Evolutionary conservation across 2,329 filamentous ascomycete genomes (phyloP), one percentile per base, ranked within the genome.

Genomic region (Scedosporium boydii): DNA sequence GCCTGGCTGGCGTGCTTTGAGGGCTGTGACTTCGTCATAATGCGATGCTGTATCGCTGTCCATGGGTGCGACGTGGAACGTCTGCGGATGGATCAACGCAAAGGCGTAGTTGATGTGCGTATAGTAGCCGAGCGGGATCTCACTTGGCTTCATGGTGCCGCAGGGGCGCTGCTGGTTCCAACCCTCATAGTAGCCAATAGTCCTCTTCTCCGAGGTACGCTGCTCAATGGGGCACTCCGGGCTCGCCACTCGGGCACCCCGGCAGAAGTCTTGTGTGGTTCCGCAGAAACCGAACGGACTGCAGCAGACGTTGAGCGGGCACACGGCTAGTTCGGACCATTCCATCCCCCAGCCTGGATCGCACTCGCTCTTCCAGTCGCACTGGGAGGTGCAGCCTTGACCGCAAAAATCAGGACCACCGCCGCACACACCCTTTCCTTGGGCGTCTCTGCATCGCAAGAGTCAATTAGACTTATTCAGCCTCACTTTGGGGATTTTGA

Each of bases 231-330:
- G n/a, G 51, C 60, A 60, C 57, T 64, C 34, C 3, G 63, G 63
- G 26, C 41, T 21, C 26, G 61, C 42, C n/a, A 63, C 59, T 38
- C 51, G 14, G 34, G 29, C 42, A 14, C 42, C 42, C 42, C 12
- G 12, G 62, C 70, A 73, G 60, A 71, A 73, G 4, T 69, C 68
- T 5, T 53, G 38, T 7, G 67, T 68, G 3, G 58, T 67, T 3
- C 73, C 72, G 59, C 74, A 76, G 66, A 73, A 76, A 48, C 74
- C 72, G 48, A 59, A 69, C 27, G 69, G 55, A 55, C 65, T 67
- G 65, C 75, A 76, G 66, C 74, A 77, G 9, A 75, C 74, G 61
- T 76, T 75, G 23, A 76, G 68, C 2, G 74, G 74, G 62, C 74
- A 76, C 10, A 66, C 65, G 3, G 61, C 27, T 1, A 64, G 58